Evolutionary conservation across 495 filamentous ascomycete genomes (phyloP), one percentile per base, ranked within the genome.

Genomic region (Evernia prunastri): DNA sequence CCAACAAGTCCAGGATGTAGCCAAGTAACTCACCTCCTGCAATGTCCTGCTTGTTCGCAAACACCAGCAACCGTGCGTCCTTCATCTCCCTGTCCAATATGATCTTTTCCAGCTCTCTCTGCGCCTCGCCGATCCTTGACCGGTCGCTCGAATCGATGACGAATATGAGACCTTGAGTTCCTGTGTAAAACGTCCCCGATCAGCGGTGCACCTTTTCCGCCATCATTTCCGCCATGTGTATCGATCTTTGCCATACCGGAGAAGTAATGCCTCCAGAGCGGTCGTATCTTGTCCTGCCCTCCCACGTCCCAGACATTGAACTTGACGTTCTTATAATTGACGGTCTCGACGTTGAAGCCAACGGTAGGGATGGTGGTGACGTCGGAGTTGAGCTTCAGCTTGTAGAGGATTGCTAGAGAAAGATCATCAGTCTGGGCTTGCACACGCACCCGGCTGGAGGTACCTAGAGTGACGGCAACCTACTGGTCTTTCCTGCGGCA

Each of bases 281-380:
- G 94, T 77, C 94, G 87, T 78, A 99, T 99, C 89, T 99, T 99
- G 84, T 99, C 94, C 84, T 99, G 94, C 75, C 94, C 94, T 83
- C 94, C 94, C 74, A 99, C 94, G 86, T 99, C 94, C 94, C 94
- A 99, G 77, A 99, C 94, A 76, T 94, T 99, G 83, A 99, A 99
- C 77, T 96, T 92, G 77, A 99, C 97, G 85, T 99, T 97, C 87
- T 96, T 96, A 83, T 97, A 99, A 77, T 97, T 95, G 79, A 99
- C 95, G 53, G 94, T 97, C 86, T 99, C 94, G 76, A 99, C 94
- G 83, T 99, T 99, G 85, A 99, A 99, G 69, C 94, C 94, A 70
- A 97, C 94, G 37, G 94, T 97, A 33, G 94, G 94, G 69, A 99
- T 97, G n/a, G 95, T 97, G 56, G 95, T 97, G 69, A 99, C 92